Percentiles rank a stretch among this genome's conserved stretches.
phyloP scores from a whole-genome alignment of 192 early-diverging fungal genomes.

The Physocladia obscura region DNA sequence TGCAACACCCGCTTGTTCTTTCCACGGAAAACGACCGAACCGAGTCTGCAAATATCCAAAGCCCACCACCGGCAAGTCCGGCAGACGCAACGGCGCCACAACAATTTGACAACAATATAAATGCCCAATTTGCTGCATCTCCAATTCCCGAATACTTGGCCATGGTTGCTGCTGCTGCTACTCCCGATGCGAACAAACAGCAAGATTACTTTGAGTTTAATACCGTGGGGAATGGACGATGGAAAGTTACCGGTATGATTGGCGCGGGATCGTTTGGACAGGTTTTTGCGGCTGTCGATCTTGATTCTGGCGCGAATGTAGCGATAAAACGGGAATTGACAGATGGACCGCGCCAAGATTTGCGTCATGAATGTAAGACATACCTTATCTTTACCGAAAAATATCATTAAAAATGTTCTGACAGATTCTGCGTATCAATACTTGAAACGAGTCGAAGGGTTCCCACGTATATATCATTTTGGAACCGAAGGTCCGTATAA shows the following conservation, averaged over 20 bases:
- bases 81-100: neutral
- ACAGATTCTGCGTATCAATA: conserved; percentile 27
- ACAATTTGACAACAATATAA: neutral
- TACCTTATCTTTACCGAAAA: neutral
- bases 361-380: conserved; percentile 30
- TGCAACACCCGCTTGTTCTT: too few relatives aligned
- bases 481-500: conserved; percentile 43
- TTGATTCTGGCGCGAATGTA: conserved; percentile 30
- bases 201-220: too few relatives aligned
- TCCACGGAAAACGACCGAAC: too few relatives aligned
- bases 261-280: conserved; percentile 49
- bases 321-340: conserved; percentile 45
- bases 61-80: neutral
- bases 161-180: neutral
- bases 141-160: neutral
- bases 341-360: neutral
- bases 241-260: conserved; percentile 38
- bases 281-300: conserved; percentile 42
- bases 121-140: neutral
- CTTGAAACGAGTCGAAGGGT: conserved; percentile 30
- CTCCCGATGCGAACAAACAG: neutral
- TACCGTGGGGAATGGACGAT: conserved; percentile 25
- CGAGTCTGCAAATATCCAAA: neutral
- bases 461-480: conserved; percentile 34
- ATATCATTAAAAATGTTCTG: neutral